phyloP scores from a whole-genome alignment of 2,329 filamentous ascomycete genomes.

The Diaporthe citri region DNA sequence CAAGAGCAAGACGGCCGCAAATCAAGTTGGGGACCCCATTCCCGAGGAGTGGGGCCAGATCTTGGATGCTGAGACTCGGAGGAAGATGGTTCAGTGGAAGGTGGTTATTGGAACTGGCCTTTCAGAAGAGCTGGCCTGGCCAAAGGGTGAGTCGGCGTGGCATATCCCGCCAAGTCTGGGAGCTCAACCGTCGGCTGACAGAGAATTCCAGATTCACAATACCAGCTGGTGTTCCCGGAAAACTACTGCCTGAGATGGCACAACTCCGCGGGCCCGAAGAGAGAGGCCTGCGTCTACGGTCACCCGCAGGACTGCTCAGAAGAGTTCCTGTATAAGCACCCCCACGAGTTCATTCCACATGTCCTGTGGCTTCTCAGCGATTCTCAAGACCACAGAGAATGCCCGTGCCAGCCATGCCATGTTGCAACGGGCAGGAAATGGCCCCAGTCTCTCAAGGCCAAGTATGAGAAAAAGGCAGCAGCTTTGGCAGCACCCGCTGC shows the following conservation, averaged over 20 bases:
- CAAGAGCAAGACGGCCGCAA: background rate
- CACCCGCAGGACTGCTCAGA: constrained; percentile 36
- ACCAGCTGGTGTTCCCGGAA: constrained; percentile 37
- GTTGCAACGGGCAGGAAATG: constrained; percentile 35
- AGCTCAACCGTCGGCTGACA: background rate
- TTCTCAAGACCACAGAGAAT: constrained; percentile 62
- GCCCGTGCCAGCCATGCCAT: constrained; percentile 57
- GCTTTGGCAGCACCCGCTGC: constrained; percentile 23
- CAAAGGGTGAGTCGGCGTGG: constrained; percentile 26
- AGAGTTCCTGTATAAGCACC: constrained; percentile 60
- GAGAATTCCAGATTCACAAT: constrained; percentile 25
- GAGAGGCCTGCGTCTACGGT: constrained; percentile 35
- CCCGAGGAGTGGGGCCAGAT: constrained; percentile 30
- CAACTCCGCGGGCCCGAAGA: constrained; percentile 24
- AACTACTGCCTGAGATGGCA: constrained; percentile 37
- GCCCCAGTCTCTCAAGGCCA: constrained; percentile 36
- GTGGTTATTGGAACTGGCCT: constrained; percentile 33
- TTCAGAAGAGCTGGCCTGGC: constrained; percentile 38
- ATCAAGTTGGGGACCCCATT: constrained; percentile 34
- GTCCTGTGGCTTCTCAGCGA: constrained; percentile 64
- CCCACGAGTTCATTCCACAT: constrained; percentile 66
- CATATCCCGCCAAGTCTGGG: background rate
- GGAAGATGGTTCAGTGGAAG: constrained; percentile 37
- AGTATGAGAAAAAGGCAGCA: constrained; percentile 35
- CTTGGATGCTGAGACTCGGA: constrained; percentile 19